Evolutionary conservation across 352 stramenopile genomes (phyloP), one percentile per base, ranked within the genome.

Genomic region (Phytophthora meadii): DNA sequence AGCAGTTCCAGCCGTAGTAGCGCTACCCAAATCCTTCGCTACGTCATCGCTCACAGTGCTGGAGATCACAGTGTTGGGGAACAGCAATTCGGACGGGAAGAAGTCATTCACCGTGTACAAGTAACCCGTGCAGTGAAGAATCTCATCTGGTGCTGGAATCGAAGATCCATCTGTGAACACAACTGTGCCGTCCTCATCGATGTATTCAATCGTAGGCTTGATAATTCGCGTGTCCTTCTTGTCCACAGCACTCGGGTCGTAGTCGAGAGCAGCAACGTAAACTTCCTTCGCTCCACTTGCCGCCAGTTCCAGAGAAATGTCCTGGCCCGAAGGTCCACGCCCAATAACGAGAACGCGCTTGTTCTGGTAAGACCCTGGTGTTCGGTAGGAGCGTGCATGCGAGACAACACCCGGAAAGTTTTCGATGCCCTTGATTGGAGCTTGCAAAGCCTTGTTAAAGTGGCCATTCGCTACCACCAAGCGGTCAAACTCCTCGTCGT

Each of bases 71-170:
- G 46, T 54, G 9, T 61, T 60, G 0, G 75, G 76, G 50, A 82
- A 90, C 53, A 90, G 50, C 30, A 88, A 53, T 12, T 67, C 55
- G 0, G 48, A 44, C 8, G 76, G 83, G 1, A 82, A 54, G 30
- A 92, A 70, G 32, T 83, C 67, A 39, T 71, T 81, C 17, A 88
- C 78, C 0, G 77, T 71, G 65, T 92, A 92, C 44, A 77, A 47
- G 48, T 92, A 92, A 1, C 81, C 84, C 10, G 80, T 90, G 68
- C 80, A 89, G 66, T 79, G 79, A 71, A 92, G 88, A 60, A 92
- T 67, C 61, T 87, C 84, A 46, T 92, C 81, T 5, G 75, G 74
- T 2, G 78, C 37, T 24, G 55, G 36, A 19, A 87, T 66, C 5
- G 61, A 72, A 17, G 77, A 78, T 3, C 70, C 76, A 49, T 92